Percentiles rank a stretch among this genome's conserved stretches.
Evolutionary conservation across 495 filamentous ascomycete genomes (phyloP).

Genomic region (Lineolata rhizophorae): DNA sequence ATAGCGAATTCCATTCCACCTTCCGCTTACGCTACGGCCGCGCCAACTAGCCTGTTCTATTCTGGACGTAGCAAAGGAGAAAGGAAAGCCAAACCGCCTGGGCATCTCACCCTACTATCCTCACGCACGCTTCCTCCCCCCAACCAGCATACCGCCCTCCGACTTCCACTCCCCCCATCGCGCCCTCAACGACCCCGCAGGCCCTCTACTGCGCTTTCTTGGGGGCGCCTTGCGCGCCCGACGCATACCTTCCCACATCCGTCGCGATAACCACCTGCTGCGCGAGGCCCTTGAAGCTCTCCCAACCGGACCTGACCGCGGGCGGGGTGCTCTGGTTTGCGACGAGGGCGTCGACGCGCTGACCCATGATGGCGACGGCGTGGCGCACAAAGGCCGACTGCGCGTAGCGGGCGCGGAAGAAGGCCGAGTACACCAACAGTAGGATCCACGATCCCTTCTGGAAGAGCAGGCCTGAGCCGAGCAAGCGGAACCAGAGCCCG

Average conservation of each 20-base stretch:
- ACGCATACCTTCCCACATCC: slow-evolving; percentile 51
- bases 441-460: slow-evolving; percentile 78
- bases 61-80: no score
- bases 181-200: no score
- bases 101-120: no score
- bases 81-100: no score
- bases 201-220: no score
- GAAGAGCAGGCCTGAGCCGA: slow-evolving; percentile 63
- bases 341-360: slow-evolving; percentile 55
- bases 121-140: no score
- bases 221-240: no score
- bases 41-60: no score
- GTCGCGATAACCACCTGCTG: slow-evolving; percentile 58
- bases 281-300: slow-evolving; percentile 47
- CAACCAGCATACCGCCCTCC: no score
- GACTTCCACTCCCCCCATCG: no score
- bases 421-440: slow-evolving; percentile 62
- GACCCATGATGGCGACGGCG: slow-evolving; percentile 48
- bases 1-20: no score
- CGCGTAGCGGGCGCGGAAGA: slow-evolving; percentile 73
- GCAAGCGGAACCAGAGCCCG: slow-evolving; percentile 59
- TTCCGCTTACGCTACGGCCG: no score
- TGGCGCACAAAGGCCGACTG: slow-evolving; percentile 84
- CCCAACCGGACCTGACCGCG: slow-evolving; percentile 64
- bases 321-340: slow-evolving; percentile 78